phyloP scores from a whole-genome alignment of 768 basidiomycete genomes.

The Hygrophorus russula region DNA sequence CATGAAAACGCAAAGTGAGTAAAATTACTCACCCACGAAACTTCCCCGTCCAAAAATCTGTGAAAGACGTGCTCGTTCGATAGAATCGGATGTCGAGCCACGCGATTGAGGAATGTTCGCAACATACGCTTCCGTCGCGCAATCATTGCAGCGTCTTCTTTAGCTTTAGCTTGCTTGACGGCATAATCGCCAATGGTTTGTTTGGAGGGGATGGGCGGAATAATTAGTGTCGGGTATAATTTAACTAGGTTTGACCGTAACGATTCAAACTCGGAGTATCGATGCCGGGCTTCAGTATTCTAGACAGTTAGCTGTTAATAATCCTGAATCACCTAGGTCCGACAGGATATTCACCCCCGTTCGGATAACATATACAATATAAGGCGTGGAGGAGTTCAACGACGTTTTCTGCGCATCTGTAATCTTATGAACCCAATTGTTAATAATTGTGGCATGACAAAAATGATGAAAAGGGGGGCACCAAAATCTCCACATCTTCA shows the following conservation, averaged over 20 bases:
- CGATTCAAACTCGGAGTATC: constrained; percentile 97
- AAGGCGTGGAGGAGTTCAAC: constrained; percentile 75
- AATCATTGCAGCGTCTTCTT: constrained; percentile 90
- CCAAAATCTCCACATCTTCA: constrained; percentile 72
- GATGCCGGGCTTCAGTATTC: constrained; percentile 74
- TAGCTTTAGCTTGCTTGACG: constrained; percentile 91
- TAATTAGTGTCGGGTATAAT: constrained; percentile 91
- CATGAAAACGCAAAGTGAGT: constrained; percentile 1
- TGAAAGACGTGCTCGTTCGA: constrained; percentile 96
- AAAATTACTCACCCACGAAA: constrained; percentile 71
- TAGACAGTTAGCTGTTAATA: constrained; percentile 19
- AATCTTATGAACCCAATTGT: constrained; percentile 42
- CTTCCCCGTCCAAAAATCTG: constrained; percentile 89
- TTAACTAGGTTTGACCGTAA: constrained; percentile 72
- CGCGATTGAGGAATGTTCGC: constrained; percentile 87
- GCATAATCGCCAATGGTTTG: constrained; percentile 95
- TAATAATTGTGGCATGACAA: neutral
- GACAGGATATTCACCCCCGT: constrained; percentile 55
- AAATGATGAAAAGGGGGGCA: constrained; percentile 22
- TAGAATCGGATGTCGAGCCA: constrained; percentile 86
- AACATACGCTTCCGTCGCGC: constrained; percentile 88
- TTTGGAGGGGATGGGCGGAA: constrained; percentile 96
- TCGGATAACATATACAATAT: constrained; percentile 89
- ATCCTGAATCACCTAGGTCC: constrained; percentile 1
- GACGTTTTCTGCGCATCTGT: constrained; percentile 93